Base-by-base conservation (phyloP, 108 stramenopile genomes). In the Epithemia pelagica region DNA sequence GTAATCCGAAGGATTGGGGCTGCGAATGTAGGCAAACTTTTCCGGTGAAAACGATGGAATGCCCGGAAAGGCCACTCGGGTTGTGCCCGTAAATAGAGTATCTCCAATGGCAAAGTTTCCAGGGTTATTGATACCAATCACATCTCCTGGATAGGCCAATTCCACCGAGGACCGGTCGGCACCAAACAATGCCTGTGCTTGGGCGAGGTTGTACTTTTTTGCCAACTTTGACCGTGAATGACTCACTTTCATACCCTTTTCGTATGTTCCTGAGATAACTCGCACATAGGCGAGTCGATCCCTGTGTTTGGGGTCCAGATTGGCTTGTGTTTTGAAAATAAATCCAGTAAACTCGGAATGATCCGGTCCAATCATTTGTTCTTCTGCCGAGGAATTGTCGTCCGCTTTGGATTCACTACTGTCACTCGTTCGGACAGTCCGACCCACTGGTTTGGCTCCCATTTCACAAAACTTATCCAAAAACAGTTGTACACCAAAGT, bases 111-210 rank as follows among this genome's bases (percentile, higher is more conserved):
- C 87, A 77, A 92, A 93, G 60, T 82, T 82, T 37, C 95, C 95
- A 2, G 95, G 96, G 70, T 97, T 97, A 78, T 97, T 96, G 64
- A 97, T 92, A 28, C 97, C 97, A 70, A 97, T 95, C 28, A 97
- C 90, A 67, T 97, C 95, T 7, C 96, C 97, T 8, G 97, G 97
- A 77, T 86, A 97, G 23, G 97, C 97, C 56, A 82, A 71, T 27
- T 94, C 90, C 1, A 97, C 80, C 3, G 87, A 77, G 67, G 90
- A 86, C 15, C 95, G 84, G 69, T 94, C 94, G 26, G 87, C 84
- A 46, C 94, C 97, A 78, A 97, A 97, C 25, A 97, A 64, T 57
- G 86, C 86, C 51, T 94, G 92, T n/a, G 97, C 97, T 58, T 92
- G 91, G n/a, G 94, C 84, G 37, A 97, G 71, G 69, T 92, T 95